Evolutionary conservation across 805 yeast species (phyloP), one percentile per base, ranked within the genome.

Genomic region (Komagataella pseudopastoris): DNA sequence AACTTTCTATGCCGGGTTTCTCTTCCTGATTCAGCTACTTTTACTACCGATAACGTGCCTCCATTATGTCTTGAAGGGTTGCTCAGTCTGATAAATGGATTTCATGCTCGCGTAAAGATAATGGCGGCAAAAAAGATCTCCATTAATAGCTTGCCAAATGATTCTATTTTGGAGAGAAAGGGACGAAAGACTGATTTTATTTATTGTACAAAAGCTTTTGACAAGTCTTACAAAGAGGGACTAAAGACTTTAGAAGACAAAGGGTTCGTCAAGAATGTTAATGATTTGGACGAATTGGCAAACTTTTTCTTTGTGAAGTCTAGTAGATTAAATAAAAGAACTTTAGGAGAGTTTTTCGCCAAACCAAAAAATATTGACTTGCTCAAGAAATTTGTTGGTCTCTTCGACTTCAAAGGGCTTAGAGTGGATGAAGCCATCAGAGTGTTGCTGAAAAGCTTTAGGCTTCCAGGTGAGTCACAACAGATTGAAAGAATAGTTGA

Each of bases 401-500:
- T 80, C 51, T 84, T 91, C 63, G 91, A 90, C 52, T 90, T 90
- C 62, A 70, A 72, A 44, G 84, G 78, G 17, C 70, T 85, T 58
- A 74, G 99, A 60, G 91, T 95, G 2, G 99, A 93, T 65, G 97
- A 91, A 65, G 96, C 96, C 0, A 71, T 93, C 50, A 76, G 99
- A 60, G 74, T 86, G 52, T 65, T 93, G 54, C 71, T 95, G 57
- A 85, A 86, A 52, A 78, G 85, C 18, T 91, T 93, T 62, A 78
- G 99, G 64, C 73, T 93, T 49, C 98, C 98, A 1, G 99, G 99
- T 54, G 99, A 93, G 67, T 85, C 97, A 0, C 98, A 89, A 61
- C 96, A 88, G 64, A 93, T 93, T 63, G 99, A 93, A 64, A 76
- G 96, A 59, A 79, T 91, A 14, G 84, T 93, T 24, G 97, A 91